Evolutionary conservation across 164 flowering plant genomes (phyloP).

Genomic region (Sextonia rubra): DNA sequence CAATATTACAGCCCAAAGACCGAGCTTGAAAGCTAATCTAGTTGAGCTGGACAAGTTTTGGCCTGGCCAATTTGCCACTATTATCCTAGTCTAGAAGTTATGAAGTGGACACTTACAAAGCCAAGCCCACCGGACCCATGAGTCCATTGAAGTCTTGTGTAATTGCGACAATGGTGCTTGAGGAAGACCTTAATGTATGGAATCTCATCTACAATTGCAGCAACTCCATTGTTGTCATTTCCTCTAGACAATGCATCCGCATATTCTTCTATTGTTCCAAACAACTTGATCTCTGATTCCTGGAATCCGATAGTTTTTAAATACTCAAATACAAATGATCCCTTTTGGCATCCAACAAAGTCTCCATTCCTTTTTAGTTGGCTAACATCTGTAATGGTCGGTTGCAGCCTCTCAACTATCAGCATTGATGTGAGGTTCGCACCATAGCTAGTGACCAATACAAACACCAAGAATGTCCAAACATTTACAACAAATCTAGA

Average conservation of each 20-base stretch:
- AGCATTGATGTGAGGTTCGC: conserved; percentile 26
- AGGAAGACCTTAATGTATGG: conserved; percentile 14
- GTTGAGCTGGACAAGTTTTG: no score
- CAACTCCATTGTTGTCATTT: not conserved
- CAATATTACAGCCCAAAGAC: no score
- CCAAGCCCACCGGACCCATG: conserved; percentile 21
- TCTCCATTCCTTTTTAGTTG: not conserved
- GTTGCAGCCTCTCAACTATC: conserved; percentile 19
- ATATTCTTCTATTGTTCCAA: not conserved
- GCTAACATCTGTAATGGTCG: conserved; percentile 4
- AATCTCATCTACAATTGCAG: not conserved
- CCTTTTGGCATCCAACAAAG: conserved; percentile 16
- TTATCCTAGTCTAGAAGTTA: no score
- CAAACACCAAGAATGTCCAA: conserved; percentile 18
- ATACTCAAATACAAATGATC: conserved; percentile 15
- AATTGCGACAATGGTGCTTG: conserved; percentile 19
- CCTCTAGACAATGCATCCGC: not conserved
- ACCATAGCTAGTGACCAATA: conserved; percentile 20
- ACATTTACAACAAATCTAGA: conserved; percentile 15
- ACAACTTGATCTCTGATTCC: not conserved
- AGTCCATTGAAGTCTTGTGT: conserved; percentile 15
- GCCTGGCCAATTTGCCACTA: no score
- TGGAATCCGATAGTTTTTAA: not conserved
- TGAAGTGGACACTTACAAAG: conserved; percentile 12
- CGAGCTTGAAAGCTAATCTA: no score